phyloP scores from a whole-genome alignment of 139 green algal species.

The Asterochloris sp. region DNA sequence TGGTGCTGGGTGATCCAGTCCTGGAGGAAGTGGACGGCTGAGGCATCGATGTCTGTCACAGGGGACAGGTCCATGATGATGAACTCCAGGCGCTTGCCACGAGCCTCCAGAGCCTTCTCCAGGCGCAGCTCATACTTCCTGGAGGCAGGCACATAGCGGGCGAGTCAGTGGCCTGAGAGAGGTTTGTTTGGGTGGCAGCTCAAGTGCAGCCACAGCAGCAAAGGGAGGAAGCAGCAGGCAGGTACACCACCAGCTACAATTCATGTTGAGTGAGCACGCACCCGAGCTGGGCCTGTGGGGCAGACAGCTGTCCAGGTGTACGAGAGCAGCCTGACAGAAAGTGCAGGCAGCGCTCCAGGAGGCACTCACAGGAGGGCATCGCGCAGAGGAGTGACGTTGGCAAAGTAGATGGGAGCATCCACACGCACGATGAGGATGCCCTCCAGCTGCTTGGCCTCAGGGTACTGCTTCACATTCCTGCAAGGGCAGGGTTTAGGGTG shows the following conservation, averaged over 20 bases:
- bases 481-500: not conserved
- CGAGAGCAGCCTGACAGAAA: not conserved
- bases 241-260: not conserved
- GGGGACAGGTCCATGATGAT: slow-evolving; percentile 81
- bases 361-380: slow-evolving; percentile 37
- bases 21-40: slow-evolving; percentile 51
- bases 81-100: slow-evolving; percentile 37
- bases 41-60: slow-evolving; percentile 73
- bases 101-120: not conserved
- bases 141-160: not conserved
- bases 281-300: not conserved
- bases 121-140: slow-evolving; percentile 35
- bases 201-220: not conserved
- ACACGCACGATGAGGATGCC: slow-evolving; percentile 66
- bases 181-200: not conserved
- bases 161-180: not conserved
- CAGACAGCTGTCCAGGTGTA: not conserved
- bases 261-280: not conserved
- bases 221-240: no score
- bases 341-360: not conserved
- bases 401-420: slow-evolving; percentile 75
- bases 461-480: slow-evolving; percentile 80
- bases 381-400: slow-evolving; percentile 70
- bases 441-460: slow-evolving; percentile 43
- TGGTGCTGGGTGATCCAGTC: slow-evolving; percentile 33